These are phyloP conservation scores for Ceriops decandra DNA, from an alignment of 345 rosid species.

Conservation along the genomic window DNA sequence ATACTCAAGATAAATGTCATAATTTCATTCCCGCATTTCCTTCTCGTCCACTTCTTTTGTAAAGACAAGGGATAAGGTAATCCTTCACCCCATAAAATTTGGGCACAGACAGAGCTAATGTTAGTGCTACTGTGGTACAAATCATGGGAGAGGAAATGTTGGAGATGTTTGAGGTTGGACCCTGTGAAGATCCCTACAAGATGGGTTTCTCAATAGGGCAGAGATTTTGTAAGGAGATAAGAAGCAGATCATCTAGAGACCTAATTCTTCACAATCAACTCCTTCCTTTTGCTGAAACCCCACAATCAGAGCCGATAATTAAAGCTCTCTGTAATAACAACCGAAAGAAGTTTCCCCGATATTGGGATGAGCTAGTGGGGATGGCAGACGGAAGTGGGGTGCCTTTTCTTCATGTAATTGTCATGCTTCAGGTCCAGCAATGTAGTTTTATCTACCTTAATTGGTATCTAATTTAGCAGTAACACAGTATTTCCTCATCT, in stretches of 20 bases:
- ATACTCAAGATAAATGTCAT: no score
- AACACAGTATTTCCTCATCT: neutral
- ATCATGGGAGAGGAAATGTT: constrained; percentile 15
- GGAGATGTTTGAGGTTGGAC: constrained; percentile 54
- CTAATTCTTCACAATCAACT: constrained; percentile 51
- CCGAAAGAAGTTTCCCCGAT: constrained; percentile 37
- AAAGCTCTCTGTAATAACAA: constrained; percentile 37
- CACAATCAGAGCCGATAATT: constrained; percentile 27
- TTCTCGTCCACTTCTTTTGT: neutral
- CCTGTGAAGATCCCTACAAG: constrained; percentile 40
- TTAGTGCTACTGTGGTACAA: neutral
- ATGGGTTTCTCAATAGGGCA: constrained; percentile 50
- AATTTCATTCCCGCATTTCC: no score
- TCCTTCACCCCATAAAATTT: neutral
- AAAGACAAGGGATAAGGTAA: constrained; percentile 12
- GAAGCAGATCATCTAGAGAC: constrained; percentile 44
- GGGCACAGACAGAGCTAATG: neutral
- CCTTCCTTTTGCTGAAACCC: constrained; percentile 40
- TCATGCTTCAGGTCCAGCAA: constrained; percentile 1
- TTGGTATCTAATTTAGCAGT: neutral
- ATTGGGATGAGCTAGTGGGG: constrained; percentile 59
- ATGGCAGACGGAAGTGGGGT: constrained; percentile 55
- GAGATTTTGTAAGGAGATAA: constrained; percentile 39
- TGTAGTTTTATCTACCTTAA: neutral
- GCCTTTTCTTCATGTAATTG: constrained; percentile 44